Evolutionary conservation across 2,329 filamentous ascomycete species (phyloP).

Genomic region (Curvularia sp.): DNA sequence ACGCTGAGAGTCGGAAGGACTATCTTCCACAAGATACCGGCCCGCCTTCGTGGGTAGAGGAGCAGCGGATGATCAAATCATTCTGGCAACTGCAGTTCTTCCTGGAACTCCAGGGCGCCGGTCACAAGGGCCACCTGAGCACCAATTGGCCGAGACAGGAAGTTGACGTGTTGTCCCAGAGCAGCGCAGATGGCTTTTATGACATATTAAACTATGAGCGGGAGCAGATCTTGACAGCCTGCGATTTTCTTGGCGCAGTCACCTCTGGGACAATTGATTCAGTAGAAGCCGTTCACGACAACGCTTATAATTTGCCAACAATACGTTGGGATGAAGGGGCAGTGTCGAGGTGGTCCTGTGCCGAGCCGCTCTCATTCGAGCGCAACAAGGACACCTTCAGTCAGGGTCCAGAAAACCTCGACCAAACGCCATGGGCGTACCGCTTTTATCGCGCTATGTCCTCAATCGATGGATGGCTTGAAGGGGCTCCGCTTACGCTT

Average conservation of each 20-base stretch:
- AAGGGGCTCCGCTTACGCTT: slow-evolving; percentile 6
- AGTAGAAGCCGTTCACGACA: not conserved
- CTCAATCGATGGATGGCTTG: slow-evolving; percentile 4
- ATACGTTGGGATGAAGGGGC: not conserved
- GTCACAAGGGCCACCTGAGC: slow-evolving; percentile 1
- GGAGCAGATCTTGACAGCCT: slow-evolving; percentile 10
- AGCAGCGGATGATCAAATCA: slow-evolving; percentile 15
- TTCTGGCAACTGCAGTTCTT: slow-evolving; percentile 18
- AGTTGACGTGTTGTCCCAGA: not conserved
- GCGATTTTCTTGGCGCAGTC: slow-evolving; percentile 7
- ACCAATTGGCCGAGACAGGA: not conserved
- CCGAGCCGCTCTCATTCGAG: slow-evolving; percentile 8
- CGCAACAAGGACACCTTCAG: slow-evolving; percentile 12
- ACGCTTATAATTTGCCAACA: not conserved
- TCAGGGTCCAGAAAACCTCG: slow-evolving; percentile 13
- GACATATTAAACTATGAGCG: not conserved
- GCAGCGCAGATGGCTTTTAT: slow-evolving; percentile 8
- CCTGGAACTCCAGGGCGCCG: slow-evolving; percentile 14
- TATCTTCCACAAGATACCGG: slow-evolving; percentile 16
- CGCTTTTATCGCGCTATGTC: slow-evolving; percentile 7
- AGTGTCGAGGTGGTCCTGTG: not conserved
- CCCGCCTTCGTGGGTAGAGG: slow-evolving; percentile 16
- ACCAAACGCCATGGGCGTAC: slow-evolving; percentile 7
- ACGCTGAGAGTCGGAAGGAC: slow-evolving; percentile 14
- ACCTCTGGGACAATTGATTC: slow-evolving; percentile 1